phyloP scores from a whole-genome alignment of 352 stramenopile species.

The Aphanomyces astaci region DNA sequence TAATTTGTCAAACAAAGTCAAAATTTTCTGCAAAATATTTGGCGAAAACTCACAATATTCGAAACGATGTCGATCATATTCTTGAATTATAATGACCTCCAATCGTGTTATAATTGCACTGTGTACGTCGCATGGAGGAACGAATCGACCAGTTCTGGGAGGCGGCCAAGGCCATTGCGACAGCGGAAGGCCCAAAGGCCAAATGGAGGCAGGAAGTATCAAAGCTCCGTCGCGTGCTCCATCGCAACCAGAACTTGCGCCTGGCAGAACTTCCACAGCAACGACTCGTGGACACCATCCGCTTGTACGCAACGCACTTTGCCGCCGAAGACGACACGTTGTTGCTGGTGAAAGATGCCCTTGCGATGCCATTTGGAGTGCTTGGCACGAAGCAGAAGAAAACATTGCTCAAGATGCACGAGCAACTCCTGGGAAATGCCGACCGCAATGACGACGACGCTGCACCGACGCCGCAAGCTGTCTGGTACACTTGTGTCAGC shows the following conservation, averaged over 20 bases:
- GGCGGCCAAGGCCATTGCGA: not conserved
- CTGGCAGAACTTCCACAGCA: constrained; percentile 76
- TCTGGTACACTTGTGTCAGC: constrained; percentile 47
- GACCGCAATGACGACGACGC: constrained; percentile 24
- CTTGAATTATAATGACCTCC: too few relatives aligned
- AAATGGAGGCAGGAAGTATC: constrained; percentile 43
- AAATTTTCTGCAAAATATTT: too few relatives aligned
- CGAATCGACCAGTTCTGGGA: constrained; percentile 21
- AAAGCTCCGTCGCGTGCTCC: constrained; percentile 66
- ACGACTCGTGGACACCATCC: constrained; percentile 65
- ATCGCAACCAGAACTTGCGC: constrained; percentile 67
- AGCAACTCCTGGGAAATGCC: constrained; percentile 59
- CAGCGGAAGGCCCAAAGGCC: not conserved
- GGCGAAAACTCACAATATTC: not conserved
- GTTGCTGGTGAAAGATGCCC: constrained; percentile 62
- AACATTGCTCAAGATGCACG: constrained; percentile 75
- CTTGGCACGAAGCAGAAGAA: constrained; percentile 79
- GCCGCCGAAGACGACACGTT: constrained; percentile 57
- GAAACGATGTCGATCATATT: too few relatives aligned
- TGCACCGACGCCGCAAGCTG: constrained; percentile 29
- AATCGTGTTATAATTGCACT: too few relatives aligned
- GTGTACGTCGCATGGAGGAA: constrained; percentile 12
- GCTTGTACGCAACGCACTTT: constrained; percentile 51
- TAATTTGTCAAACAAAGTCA: not conserved
- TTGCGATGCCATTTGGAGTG: constrained; percentile 80